Percentiles rank a stretch among this genome's conserved stretches.
phyloP scores from a whole-genome alignment of 345 rosid species.

The Laguncularia racemosa region DNA sequence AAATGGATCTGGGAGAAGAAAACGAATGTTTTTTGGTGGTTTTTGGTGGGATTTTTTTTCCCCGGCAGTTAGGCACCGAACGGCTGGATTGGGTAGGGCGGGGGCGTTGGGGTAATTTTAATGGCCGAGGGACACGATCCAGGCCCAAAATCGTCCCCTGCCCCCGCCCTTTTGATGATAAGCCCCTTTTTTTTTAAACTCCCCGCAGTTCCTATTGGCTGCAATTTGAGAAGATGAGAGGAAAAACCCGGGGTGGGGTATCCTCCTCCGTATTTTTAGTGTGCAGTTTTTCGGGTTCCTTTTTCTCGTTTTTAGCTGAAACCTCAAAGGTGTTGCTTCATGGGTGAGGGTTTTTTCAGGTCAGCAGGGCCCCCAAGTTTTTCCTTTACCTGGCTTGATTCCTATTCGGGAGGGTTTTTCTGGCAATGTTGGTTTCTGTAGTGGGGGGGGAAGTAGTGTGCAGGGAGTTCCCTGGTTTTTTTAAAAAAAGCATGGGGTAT shows the following conservation, averaged over 20 bases:
- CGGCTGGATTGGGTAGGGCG: slow-evolving; percentile 45
- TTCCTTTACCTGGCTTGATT: slow-evolving; percentile 13
- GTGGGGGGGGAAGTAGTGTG: slow-evolving; percentile 24
- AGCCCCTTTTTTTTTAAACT: slow-evolving; percentile 54
- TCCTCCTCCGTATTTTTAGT: slow-evolving; percentile 44
- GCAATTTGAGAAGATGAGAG: slow-evolving; percentile 87
- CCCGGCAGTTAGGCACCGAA: slow-evolving; percentile 48
- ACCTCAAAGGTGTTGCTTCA: slow-evolving; percentile 27
- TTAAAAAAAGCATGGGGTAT: slow-evolving; percentile 49
- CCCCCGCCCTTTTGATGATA: slow-evolving; percentile 65
- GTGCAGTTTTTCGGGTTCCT: slow-evolving; percentile 37
- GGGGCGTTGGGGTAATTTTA: slow-evolving; percentile 50
- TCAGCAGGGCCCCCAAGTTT: slow-evolving; percentile 18
- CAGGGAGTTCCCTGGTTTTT: slow-evolving; percentile 26
- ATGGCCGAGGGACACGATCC: slow-evolving; percentile 50
- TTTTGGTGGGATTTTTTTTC: neutral
- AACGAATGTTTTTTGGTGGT: neutral
- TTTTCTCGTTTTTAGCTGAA: slow-evolving; percentile 34
- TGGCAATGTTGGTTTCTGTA: slow-evolving; percentile 25
- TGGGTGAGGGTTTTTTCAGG: slow-evolving; percentile 25
- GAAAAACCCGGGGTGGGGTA: slow-evolving; percentile 62
- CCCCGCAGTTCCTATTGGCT: slow-evolving; percentile 47
- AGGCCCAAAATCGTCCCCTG: slow-evolving; percentile 61
- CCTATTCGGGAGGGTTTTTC: slow-evolving; percentile 35
- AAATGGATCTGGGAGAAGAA: slow-evolving; percentile 11